Conservation (phyloP, 768 basidiomycete genomes). For the Amanita phalloides region DNA sequence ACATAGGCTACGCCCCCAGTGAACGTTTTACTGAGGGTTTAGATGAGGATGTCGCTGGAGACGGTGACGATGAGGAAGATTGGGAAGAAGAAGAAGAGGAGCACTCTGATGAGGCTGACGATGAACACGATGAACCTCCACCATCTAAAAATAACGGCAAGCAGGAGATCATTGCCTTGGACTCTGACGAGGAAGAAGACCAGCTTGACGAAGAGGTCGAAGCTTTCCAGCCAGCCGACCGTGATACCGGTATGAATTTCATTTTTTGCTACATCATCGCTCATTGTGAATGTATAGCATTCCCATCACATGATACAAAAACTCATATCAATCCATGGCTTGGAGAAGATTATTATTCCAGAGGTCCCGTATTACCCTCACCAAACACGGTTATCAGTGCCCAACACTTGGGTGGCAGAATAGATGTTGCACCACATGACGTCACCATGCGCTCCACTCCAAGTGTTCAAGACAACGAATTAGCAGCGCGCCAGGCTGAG, state of each 20-base stretch:
- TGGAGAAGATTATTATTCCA: slow-evolving; percentile 24
- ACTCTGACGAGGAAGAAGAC: slow-evolving; percentile 15
- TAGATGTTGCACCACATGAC: background rate
- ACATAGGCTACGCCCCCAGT: background rate
- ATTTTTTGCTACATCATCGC: background rate
- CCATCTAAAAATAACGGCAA: background rate
- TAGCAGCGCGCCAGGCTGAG: background rate
- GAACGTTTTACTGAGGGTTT: slow-evolving; percentile 10
- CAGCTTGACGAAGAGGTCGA: slow-evolving; percentile 10
- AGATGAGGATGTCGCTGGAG: slow-evolving; percentile 9
- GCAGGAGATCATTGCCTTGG: slow-evolving; percentile 9
- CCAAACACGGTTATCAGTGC: background rate
- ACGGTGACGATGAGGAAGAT: slow-evolving; percentile 11
- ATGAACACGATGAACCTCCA: slow-evolving; percentile 5
- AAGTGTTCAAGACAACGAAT: background rate
- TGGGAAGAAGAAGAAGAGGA: slow-evolving; percentile 10
- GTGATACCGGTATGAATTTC: slow-evolving; percentile 20
- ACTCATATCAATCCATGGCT: slow-evolving; percentile 21
- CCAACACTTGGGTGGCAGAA: slow-evolving; percentile 8
- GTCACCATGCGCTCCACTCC: background rate
- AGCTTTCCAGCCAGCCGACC: slow-evolving; percentile 20
- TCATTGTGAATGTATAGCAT: slow-evolving; percentile 13
- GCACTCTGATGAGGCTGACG: slow-evolving; percentile 6
- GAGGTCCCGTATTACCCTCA: background rate
- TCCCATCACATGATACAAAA: slow-evolving; percentile 10